Base-by-base conservation (phyloP, 1,284 basidiomycete genomes). In the Ceratobasidium sp. region DNA sequence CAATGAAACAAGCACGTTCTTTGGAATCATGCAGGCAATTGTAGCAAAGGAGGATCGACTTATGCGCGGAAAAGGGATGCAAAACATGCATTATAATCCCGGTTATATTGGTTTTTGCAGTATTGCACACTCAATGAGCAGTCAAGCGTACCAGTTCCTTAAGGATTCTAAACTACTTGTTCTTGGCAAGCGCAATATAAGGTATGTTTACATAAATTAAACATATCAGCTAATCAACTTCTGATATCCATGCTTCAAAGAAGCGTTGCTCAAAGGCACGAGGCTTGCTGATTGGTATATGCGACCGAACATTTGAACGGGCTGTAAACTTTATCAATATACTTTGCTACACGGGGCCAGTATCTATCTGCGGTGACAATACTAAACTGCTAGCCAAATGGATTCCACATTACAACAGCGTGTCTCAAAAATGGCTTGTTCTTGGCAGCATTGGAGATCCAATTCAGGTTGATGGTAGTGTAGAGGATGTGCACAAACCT, bases 81-180 rank as follows among this genome's bases (percentile, higher is more conserved):
- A 85, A 76, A 85, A 85, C 68, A 85, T 86, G 78, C 53, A 76
- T 6, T 85, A 85, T 78, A 64, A 81, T 0, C 83, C 83, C 1
- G 82, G 78, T 0, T 82, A 77, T 26, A 79, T 82, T 5, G 83
- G 85, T 51, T 80, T 85, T 28, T 76, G 79, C 15, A 78, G 28
- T n/a, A n/a, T n/a, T n/a, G n/a, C n/a, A n/a, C n/a, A n/a, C n/a
- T n/a, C n/a, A n/a, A n/a, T n/a, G n/a, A n/a, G n/a, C n/a, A n/a
- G n/a, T n/a, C n/a, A n/a, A n/a, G n/a, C n/a, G n/a, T n/a, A n/a
- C n/a, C n/a, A n/a, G n/a, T n/a, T n/a, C n/a, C n/a, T n/a, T n/a
- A n/a, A n/a, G n/a, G n/a, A n/a, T n/a, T n/a, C n/a, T n/a, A n/a
- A n/a, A n/a, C n/a, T n/a, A n/a, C n/a, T n/a, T n/a, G n/a, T n/a